Base-by-base conservation (phyloP, 805 yeast genomes). In the Saccharomycopsis synnaedendra region DNA sequence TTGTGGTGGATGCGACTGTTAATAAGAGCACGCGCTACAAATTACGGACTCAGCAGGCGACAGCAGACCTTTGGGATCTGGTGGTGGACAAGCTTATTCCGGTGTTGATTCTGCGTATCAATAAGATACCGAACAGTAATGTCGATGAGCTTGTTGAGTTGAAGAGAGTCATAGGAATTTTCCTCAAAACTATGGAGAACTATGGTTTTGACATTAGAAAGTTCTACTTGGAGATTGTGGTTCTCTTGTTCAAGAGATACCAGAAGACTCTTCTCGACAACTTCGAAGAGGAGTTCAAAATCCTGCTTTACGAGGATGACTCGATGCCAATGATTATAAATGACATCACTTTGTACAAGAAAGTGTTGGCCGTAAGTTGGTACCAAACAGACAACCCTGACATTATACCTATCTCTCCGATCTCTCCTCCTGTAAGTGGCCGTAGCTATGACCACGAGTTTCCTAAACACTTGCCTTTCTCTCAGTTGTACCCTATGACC, bases 251-350 rank as follows among this genome's bases (percentile, higher is more conserved):
- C 58, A 69, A 74, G 43, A 73, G 75, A 53, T 84, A 73, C 57
- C 77, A 85, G n/a, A 70, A 71, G 2, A 66, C 73, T 7, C 64
- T 79, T 29, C 71, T 76, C 9, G 66, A 65, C 50, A 71, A 72
- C 10, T 86, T 87, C 61, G 68, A 74, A 29, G 61, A 60, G 8
- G 82, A 80, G 43, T 90, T 88, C 64, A 64, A 69, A 33, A 70
- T 71, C 6, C 66, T 82, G 4, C 75, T 88, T 36, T 74, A 76
- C 51, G 80, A 82, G 29, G 97, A 90, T 60, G 93, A 86, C 60
- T 85, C 86, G 54, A 86, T 85, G 87, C 95, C 96, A 8, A 74
- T 88, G 67, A 75, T 75, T 0, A 78, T 88, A 33, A 74, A 80
- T 52, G 78, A 78, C 44, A 61, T 65, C 39, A 66, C 69, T 8